phyloP scores from a whole-genome alignment of 2,329 filamentous ascomycete species.

The Metarhizium rileyi region DNA sequence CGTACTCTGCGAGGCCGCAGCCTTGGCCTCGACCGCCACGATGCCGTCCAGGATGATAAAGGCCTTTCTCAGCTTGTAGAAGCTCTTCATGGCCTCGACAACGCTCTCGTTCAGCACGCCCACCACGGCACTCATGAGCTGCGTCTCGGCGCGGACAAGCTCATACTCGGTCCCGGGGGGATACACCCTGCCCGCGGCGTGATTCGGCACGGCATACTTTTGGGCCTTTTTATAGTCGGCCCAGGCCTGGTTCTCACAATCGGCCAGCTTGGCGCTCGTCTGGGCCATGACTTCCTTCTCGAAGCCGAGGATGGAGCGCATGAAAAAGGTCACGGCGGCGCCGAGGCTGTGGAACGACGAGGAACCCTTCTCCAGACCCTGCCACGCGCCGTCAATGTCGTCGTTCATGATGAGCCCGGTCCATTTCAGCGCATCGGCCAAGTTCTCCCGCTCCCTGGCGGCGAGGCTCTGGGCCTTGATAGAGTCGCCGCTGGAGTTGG shows the following conservation, averaged over 20 bases:
- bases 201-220: slow-evolving; percentile 37
- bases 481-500: slow-evolving; percentile 22
- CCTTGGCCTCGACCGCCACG: slow-evolving; percentile 59
- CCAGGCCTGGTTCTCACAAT: slow-evolving; percentile 68
- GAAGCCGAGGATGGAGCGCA: slow-evolving; percentile 78
- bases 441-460: slow-evolving; percentile 40
- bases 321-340: slow-evolving; percentile 70
- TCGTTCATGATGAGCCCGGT: slow-evolving; percentile 75
- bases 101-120: slow-evolving; percentile 86
- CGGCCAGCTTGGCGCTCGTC: slow-evolving; percentile 60
- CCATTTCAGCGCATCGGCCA: slow-evolving; percentile 53
- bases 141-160: slow-evolving; percentile 72
- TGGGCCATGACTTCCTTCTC: slow-evolving; percentile 87
- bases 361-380: slow-evolving; percentile 56
- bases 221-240: slow-evolving; percentile 68
- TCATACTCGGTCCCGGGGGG: slow-evolving; percentile 79
- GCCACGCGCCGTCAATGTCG: slow-evolving; percentile 77
- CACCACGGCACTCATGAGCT: slow-evolving; percentile 82
- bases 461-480: slow-evolving; percentile 17
- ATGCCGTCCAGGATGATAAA: slow-evolving; percentile 75
- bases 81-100: slow-evolving; percentile 82
- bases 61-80: slow-evolving; percentile 86
- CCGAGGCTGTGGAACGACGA: slow-evolving; percentile 88
- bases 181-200: slow-evolving; percentile 47
- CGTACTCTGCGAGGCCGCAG: slow-evolving; percentile 27